These are phyloP conservation scores for Arachis hypogaea DNA, from an alignment of 306 rosid species.

Conservation along the genomic window DNA sequence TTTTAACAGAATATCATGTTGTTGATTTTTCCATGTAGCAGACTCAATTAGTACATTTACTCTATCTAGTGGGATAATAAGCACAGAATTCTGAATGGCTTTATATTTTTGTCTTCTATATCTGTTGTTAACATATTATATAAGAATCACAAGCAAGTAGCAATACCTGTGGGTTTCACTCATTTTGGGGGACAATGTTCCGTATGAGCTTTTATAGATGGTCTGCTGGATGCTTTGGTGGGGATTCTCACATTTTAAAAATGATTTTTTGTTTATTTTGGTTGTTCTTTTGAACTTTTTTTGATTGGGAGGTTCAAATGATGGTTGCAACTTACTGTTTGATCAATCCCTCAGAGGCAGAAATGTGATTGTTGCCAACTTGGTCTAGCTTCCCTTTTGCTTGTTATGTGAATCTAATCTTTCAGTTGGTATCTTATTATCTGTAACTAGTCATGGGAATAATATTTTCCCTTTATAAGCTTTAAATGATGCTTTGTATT, in stretches of 20 bases:
- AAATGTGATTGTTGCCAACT: neutral
- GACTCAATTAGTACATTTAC: neutral
- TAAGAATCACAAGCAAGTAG: no score
- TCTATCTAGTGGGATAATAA: neutral
- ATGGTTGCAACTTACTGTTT: neutral
- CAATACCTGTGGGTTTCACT: slow-evolving; percentile 1
- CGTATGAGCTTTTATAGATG: neutral
- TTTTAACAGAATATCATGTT: no score
- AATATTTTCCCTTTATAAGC: neutral
- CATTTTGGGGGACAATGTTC: neutral
- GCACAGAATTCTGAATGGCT: neutral
- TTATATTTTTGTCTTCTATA: neutral
- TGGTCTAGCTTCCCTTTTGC: slow-evolving; percentile 18
- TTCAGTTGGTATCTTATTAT: slow-evolving; percentile 13
- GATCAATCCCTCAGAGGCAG: neutral
- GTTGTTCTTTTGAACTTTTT: neutral
- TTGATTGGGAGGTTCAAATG: neutral
- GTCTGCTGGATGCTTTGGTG: slow-evolving; percentile 23
- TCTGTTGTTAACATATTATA: neutral
- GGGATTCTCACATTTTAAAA: neutral
- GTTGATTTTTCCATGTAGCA: no score
- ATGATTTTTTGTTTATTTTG: neutral
- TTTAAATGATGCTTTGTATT: slow-evolving; percentile 21
- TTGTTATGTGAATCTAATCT: neutral
- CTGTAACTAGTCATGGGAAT: neutral